These are phyloP conservation scores for Cadophora gregata DNA, from an alignment of 2,329 filamentous ascomycete species.

Conservation along the genomic window DNA sequence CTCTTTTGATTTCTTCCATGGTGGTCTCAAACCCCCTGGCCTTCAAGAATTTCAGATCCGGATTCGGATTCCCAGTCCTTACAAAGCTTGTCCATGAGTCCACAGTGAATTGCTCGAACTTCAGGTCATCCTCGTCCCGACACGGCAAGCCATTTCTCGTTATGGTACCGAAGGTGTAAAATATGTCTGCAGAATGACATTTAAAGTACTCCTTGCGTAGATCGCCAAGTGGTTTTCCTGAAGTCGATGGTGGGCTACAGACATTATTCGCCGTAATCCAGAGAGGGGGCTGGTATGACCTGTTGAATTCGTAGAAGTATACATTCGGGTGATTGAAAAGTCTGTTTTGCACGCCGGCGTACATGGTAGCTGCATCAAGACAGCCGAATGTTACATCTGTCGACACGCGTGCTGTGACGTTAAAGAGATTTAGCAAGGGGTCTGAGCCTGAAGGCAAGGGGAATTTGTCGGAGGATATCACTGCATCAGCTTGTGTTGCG, in stretches of 20 bases:
- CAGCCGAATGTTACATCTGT: conserved; percentile 43
- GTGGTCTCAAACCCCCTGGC: conserved; percentile 36
- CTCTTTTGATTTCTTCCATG: conserved; percentile 24
- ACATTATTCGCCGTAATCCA: conserved; percentile 30
- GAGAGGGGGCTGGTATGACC: conserved; percentile 39
- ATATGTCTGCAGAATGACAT: conserved; percentile 45
- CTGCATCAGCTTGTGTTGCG: conserved; percentile 11
- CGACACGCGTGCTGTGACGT: conserved; percentile 41
- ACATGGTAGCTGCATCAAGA: conserved; percentile 39
- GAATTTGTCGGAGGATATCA: conserved; percentile 25
- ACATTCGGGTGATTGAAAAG: conserved; percentile 41
- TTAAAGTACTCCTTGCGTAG: conserved; percentile 45
- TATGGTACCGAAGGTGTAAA: conserved; percentile 43
- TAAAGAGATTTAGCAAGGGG: conserved; percentile 36
- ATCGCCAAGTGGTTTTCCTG: conserved; percentile 39
- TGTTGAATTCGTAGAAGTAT: conserved; percentile 44
- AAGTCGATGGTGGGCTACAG: conserved; percentile 35
- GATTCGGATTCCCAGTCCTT: conserved; percentile 35
- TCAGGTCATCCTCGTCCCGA: conserved; percentile 42
- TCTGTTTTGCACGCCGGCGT: conserved; percentile 36
- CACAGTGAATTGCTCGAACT: conserved; percentile 36
- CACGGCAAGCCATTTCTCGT: conserved; percentile 34
- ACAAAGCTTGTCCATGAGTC: conserved; percentile 41
- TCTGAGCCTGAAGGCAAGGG: conserved; percentile 27
- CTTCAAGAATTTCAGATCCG: conserved; percentile 31